phyloP scores from a whole-genome alignment of 2,329 filamentous ascomycete genomes.

The Venturia oleaginea region DNA sequence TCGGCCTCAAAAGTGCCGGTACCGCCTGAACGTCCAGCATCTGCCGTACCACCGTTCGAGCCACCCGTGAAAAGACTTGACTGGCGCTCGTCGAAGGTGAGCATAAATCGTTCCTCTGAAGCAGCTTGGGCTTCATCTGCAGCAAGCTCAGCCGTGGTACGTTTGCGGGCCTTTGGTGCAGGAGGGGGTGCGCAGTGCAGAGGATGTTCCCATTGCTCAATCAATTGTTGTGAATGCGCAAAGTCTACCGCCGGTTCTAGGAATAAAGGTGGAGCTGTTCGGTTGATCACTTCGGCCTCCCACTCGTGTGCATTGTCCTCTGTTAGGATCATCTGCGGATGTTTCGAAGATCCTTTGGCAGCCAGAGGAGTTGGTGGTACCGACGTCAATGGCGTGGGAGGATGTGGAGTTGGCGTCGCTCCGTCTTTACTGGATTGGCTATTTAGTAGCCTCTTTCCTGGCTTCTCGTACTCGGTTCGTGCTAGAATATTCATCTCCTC shows the following conservation, averaged over 20 bases:
- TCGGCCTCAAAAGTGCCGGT: slow-evolving; percentile 64
- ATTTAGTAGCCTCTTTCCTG: slow-evolving; percentile 32
- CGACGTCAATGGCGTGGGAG: slow-evolving; percentile 53
- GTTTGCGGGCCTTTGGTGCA: slow-evolving; percentile 79
- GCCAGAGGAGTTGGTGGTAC: slow-evolving; percentile 49
- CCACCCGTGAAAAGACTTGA: slow-evolving; percentile 49
- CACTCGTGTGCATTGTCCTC: slow-evolving; percentile 62
- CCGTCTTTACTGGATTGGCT: slow-evolving; percentile 24
- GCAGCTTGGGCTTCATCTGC: slow-evolving; percentile 89
- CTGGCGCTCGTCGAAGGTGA: slow-evolving; percentile 78
- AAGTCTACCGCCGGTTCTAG: slow-evolving; percentile 65
- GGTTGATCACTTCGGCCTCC: slow-evolving; percentile 66
- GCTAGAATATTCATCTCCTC: slow-evolving; percentile 70
- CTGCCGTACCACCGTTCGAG: slow-evolving; percentile 56
- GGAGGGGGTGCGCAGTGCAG: slow-evolving; percentile 70
- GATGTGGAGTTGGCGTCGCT: slow-evolving; percentile 43
- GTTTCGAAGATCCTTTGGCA: slow-evolving; percentile 55
- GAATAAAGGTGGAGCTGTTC: slow-evolving; percentile 65
- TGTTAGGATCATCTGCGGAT: slow-evolving; percentile 68
- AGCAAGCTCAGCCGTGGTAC: slow-evolving; percentile 88
- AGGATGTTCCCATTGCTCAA: slow-evolving; percentile 66
- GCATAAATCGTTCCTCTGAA: slow-evolving; percentile 84
- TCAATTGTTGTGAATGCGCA: slow-evolving; percentile 60
- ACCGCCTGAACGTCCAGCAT: slow-evolving; percentile 44
- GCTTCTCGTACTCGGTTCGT: slow-evolving; percentile 53